Evolutionary conservation across 148 eudicot species (phyloP).

Genomic region (Camellia lanceoleosa): DNA sequence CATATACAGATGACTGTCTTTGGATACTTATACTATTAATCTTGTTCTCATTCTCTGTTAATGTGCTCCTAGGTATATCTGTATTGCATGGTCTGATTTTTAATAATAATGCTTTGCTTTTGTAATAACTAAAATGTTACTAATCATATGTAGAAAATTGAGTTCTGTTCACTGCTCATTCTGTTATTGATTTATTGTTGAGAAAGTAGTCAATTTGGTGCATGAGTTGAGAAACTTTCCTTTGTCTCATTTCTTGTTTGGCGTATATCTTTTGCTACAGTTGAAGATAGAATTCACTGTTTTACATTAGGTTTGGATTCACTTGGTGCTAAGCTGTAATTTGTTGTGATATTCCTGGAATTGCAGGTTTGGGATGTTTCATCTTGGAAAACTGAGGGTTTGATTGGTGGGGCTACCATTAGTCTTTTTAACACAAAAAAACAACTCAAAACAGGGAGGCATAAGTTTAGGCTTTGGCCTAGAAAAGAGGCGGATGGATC

Average conservation of each 20-base stretch:
- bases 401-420: constrained; percentile 95
- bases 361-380: constrained; percentile 95
- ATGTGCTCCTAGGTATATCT: too few species aligned
- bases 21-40: too few species aligned
- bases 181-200: background rate
- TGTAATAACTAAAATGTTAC: background rate
- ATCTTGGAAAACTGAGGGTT: constrained; percentile 69
- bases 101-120: background rate
- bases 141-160: background rate
- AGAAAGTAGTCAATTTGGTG: background rate
- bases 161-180: background rate
- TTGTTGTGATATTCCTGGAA: constrained; percentile 13
- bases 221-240: background rate
- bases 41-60: too few species aligned
- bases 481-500: constrained; percentile 93
- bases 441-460: constrained; percentile 93
- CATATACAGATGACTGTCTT: too few species aligned
- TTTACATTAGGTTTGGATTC: background rate
- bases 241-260: background rate
- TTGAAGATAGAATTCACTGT: background rate
- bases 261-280: background rate
- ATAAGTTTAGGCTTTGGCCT: constrained; percentile 87
- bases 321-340: background rate
- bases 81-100: too few species aligned
- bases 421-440: constrained; percentile 91